Percentiles rank a stretch among this genome's conserved stretches.
These are phyloP conservation scores for Sporothrix pseudoabietina DNA, from an alignment of 2,329 filamentous ascomycete genomes.

Conservation along the genomic window DNA sequence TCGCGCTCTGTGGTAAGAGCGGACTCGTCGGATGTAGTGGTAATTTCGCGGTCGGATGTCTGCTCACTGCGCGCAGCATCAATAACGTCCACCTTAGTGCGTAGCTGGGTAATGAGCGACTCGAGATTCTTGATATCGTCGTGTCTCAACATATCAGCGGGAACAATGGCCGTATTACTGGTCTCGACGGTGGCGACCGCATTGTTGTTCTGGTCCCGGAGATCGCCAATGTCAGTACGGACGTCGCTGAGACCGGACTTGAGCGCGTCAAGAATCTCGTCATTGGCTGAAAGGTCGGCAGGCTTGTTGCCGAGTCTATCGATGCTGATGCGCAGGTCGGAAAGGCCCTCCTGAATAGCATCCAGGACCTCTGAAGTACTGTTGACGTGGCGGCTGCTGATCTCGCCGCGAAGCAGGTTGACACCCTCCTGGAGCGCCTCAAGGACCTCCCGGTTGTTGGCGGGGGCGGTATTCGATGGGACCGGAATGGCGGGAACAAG, in stretches of 20 bases:
- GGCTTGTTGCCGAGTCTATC: constrained; percentile 78
- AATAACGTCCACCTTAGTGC: constrained; percentile 80
- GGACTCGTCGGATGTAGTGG: background rate
- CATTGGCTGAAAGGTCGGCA: constrained; percentile 77
- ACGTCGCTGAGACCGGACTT: constrained; percentile 78
- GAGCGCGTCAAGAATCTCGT: constrained; percentile 86
- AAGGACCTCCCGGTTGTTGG: constrained; percentile 66
- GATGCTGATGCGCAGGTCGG: constrained; percentile 73
- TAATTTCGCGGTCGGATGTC: constrained; percentile 4
- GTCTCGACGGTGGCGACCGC: constrained; percentile 56
- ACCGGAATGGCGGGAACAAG: constrained; percentile 60
- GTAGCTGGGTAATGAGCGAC: constrained; percentile 76
- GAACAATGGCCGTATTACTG: constrained; percentile 52
- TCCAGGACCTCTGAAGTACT: constrained; percentile 88
- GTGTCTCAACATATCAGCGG: constrained; percentile 59
- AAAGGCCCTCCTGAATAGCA: constrained; percentile 84
- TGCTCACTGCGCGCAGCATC: constrained; percentile 45
- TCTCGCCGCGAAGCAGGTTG: constrained; percentile 72
- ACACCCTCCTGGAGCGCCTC: constrained; percentile 72
- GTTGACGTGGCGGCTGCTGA: constrained; percentile 63
- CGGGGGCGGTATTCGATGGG: constrained; percentile 40
- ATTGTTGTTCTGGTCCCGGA: constrained; percentile 61
- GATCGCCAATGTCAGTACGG: constrained; percentile 73
- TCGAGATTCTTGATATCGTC: constrained; percentile 86
- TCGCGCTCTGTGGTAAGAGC: constrained; percentile 28